Conservation (phyloP, 108 stramenopile species). For the Pseudonitzschia delicatissima region DNA sequence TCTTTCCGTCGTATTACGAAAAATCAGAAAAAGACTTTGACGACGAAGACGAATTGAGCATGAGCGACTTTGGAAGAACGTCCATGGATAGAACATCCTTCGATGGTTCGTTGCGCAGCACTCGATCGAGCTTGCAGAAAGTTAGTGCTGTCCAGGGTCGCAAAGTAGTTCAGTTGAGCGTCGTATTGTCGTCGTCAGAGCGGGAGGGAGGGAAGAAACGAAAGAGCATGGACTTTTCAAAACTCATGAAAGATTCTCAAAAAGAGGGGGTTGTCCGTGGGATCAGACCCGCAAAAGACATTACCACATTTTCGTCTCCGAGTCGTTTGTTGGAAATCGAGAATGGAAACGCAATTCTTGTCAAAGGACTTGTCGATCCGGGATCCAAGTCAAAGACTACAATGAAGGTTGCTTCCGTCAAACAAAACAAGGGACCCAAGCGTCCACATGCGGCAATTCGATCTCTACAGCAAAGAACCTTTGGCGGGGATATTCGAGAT, state of each 20-base stretch:
- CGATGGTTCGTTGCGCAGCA: background rate
- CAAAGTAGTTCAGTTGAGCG: constrained; percentile 22
- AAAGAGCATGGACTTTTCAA: background rate
- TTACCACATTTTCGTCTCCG: constrained; percentile 19
- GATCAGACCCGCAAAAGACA: background rate
- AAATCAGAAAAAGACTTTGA: background rate
- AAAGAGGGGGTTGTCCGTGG: background rate
- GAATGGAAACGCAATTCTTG: constrained; percentile 29
- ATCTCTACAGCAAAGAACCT: constrained; percentile 1
- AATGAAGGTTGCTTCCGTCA: background rate
- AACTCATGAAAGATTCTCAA: background rate
- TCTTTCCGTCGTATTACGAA: constrained; percentile 3
- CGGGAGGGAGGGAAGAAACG: background rate
- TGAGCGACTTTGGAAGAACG: background rate
- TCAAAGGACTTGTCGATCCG: background rate
- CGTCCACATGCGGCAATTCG: background rate
- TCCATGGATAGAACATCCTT: background rate
- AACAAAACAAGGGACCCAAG: constrained; percentile 2
- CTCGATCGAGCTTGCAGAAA: background rate
- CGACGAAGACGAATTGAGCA: constrained; percentile 4
- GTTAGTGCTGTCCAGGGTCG: constrained; percentile 25
- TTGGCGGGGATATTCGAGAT: constrained; percentile 7
- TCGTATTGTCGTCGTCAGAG: constrained; percentile 11
- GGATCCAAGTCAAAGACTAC: constrained; percentile 7
- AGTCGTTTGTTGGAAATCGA: constrained; percentile 32